phyloP scores from a whole-genome alignment of 1,139 yeast genomes.

The Taphrina flavorubra region DNA sequence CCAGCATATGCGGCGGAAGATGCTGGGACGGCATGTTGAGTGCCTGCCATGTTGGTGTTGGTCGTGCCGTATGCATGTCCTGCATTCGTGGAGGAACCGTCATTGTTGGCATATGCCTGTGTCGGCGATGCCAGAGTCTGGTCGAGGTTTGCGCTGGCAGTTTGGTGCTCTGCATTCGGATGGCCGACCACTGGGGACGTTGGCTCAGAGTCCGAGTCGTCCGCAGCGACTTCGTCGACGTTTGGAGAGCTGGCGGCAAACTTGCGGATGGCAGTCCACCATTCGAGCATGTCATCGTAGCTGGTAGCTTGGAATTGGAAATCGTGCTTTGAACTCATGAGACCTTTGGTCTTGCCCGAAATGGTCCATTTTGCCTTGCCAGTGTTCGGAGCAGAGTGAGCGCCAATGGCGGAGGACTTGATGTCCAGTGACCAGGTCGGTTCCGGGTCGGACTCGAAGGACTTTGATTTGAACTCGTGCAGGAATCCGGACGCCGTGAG shows the following conservation, averaged over 20 bases:
- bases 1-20: not conserved
- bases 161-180: not conserved
- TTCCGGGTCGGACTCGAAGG: slow-evolving; percentile 54
- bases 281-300: slow-evolving; percentile 56
- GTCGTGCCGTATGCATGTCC: slow-evolving; percentile 2
- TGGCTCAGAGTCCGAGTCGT: slow-evolving; percentile 35
- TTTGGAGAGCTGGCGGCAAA: slow-evolving; percentile 48
- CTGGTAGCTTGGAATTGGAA: slow-evolving; percentile 57
- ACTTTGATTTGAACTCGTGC: slow-evolving; percentile 57
- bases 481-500: slow-evolving; percentile 57
- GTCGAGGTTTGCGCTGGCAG: too few relatives aligned
- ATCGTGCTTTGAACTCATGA: slow-evolving; percentile 53
- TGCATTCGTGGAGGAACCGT: not conserved
- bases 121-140: not conserved
- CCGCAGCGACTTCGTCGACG: slow-evolving; percentile 18
- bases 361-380: slow-evolving; percentile 56
- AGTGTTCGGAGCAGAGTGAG: slow-evolving; percentile 50
- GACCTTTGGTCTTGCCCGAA: slow-evolving; percentile 53
- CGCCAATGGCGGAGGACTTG: slow-evolving; percentile 57
- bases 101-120: not conserved
- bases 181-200: slow-evolving; percentile 8
- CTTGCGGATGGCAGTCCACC: slow-evolving; percentile 56
- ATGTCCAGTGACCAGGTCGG: slow-evolving; percentile 58
- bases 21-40: not conserved
- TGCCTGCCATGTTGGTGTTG: not conserved